phyloP scores from a whole-genome alignment of 2,329 filamentous ascomycete genomes.

The Cadophora sp. region DNA sequence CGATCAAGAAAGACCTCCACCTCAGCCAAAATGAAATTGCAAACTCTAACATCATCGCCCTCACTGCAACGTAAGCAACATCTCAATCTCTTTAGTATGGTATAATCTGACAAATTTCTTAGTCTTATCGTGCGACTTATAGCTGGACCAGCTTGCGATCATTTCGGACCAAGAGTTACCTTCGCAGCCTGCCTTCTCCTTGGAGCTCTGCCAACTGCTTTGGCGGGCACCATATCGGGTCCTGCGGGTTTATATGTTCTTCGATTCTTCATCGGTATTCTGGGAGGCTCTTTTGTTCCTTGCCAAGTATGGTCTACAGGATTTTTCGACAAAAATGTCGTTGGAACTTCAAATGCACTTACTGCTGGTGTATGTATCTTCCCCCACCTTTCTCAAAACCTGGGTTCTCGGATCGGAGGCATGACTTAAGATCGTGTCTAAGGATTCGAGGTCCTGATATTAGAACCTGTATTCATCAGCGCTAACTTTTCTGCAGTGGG shows the following conservation, averaged over 20 bases:
- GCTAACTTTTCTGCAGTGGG: too few species aligned
- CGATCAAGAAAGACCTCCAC: slow-evolving; percentile 79
- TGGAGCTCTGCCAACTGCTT: slow-evolving; percentile 80
- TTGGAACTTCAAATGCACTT: slow-evolving; percentile 86
- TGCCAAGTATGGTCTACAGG: slow-evolving; percentile 93
- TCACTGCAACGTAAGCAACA: slow-evolving; percentile 62
- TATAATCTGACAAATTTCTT: slow-evolving; percentile 13
- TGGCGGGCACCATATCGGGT: slow-evolving; percentile 78
- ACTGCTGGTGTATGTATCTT: too few species aligned
- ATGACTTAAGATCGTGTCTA: too few species aligned
- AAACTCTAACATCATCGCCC: slow-evolving; percentile 90
- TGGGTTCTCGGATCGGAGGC: too few species aligned
- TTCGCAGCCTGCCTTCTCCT: slow-evolving; percentile 80
- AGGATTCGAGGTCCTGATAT: too few species aligned
- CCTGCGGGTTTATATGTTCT: slow-evolving; percentile 72
- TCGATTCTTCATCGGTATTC: slow-evolving; percentile 82
- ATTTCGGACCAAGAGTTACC: slow-evolving; percentile 79
- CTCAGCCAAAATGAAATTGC: slow-evolving; percentile 75
- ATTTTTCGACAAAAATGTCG: slow-evolving; percentile 92
- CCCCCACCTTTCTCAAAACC: too few species aligned
- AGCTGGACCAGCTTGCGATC: slow-evolving; percentile 85
- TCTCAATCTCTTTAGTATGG: not conserved
- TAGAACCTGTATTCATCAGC: too few species aligned
- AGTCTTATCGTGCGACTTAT: slow-evolving; percentile 74
- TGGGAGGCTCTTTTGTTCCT: slow-evolving; percentile 80